Evolutionary conservation across 2,329 filamentous ascomycete species (phyloP), one percentile per base, ranked within the genome.

Genomic region (Colletotrichum phormii): DNA sequence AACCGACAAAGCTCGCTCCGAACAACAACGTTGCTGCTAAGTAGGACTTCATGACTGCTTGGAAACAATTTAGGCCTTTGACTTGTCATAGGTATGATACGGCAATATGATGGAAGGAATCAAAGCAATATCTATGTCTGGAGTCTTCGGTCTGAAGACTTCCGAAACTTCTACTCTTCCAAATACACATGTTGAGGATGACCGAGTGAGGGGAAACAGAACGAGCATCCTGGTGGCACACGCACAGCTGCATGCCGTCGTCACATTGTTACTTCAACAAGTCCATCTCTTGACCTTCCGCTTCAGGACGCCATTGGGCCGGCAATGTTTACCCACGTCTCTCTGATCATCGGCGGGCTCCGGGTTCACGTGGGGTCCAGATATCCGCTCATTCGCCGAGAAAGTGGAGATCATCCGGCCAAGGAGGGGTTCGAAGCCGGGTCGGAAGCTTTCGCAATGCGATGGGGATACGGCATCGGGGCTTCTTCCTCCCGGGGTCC

Each of bases 291-390:
- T 12, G 13, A 7, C 37, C 53, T 51, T 54, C 24, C 33, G 8
- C 3, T 37, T 53, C 42, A 29, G 8, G 22, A 9, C 13, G 8
- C 51, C 59, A 35, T 64, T 49, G 18, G n/a, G 33, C 35, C 26
- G 11, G 24, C 22, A 12, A 4, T 15, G 11, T 49, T 46, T 13
- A 35, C 24, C 31, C 58, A 72, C 53, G 46, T 55, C 69, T 7
- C 46, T 42, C 24, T 13, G 15, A 69, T 22, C 7, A 49, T 37
- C 60, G 31, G 33, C 24, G 24, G 46, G 29, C 8, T 26, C n/a
- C 13, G 59, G 24, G n/a, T 59, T 55, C 65, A 69, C 65, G 70
- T 72, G 65, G 59, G 53, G 26, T 15, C 26, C 42, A n/a, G 29
- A 11, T 7, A 29, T 0, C 0, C 31, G 24, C 5, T 33, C 8